Evolutionary conservation across 495 filamentous ascomycete species (phyloP), one percentile per base, ranked within the genome.

Genomic region (Oleoguttula mirabilis): DNA sequence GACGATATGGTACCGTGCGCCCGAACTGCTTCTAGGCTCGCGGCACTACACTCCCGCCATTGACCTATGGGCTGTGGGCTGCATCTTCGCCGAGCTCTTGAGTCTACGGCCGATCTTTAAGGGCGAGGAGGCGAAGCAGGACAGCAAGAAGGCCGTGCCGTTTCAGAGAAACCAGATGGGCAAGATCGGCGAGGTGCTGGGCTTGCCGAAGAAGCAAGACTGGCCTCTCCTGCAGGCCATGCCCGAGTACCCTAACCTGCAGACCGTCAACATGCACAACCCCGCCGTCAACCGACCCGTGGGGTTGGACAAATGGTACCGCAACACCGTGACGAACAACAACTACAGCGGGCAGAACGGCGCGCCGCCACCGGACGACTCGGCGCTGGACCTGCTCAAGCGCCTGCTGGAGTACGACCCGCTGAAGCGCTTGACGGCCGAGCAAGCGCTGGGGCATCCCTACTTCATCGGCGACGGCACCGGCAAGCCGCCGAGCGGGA

Each of bases 161-260:
- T 98, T 98, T 56, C 90, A 98, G 61, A 77, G 87, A 19, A 94
- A 96, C 55, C 90, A 98, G 64, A 94, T 98, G 86, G 84, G 86
- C 57, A 95, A 94, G 60, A 98, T 98, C 41, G 84, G 92, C 20
- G 92, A 96, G 53, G 83, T 98, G 42, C 78, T 96, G 60, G 90
- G 90, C 30, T 61, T 88, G 53, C 90, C 92, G 0, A 82, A 73
- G 21, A 88, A 88, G 58, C 84, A 94, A 24, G 71, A 76, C 17
- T 99, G 90, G 90, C 83, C 86, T 0, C 70, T 85, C 21, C 66
- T 98, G 11, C 65, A 70, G 0, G 71, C 74, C 32, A 88, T 87
- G 75, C 82, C 80, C 2, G 92, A 98, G 61, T 88, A 80, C 50
- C 56, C 58, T 10, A 82, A 93, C 47, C 66, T 95, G 0, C 63